Evolutionary conservation across 176 grass and related monocot genomes (phyloP).

Genomic region (Oryza glaberrima): DNA sequence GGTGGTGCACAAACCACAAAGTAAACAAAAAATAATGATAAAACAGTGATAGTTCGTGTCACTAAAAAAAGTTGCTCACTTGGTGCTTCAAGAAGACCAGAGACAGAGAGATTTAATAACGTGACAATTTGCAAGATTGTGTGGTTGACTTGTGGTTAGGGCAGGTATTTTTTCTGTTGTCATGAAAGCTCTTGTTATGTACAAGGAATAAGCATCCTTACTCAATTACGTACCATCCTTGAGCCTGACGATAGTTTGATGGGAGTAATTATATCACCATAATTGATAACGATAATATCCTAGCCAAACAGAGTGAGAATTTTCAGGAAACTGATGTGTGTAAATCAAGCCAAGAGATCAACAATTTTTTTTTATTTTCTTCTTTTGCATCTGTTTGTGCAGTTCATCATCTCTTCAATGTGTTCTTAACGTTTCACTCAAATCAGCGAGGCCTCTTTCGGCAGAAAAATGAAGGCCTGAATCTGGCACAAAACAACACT

Average conservation of each 20-base stretch:
- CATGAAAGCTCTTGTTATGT: background rate
- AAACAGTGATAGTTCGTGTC: background rate
- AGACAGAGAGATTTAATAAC: background rate
- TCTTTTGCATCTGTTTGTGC: background rate
- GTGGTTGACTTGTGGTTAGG: background rate
- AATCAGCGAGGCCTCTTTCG: no score
- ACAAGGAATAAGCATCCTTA: no score
- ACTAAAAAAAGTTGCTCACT: slow-evolving; percentile 4
- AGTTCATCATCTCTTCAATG: background rate
- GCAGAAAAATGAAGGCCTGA: background rate
- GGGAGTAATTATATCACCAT: background rate
- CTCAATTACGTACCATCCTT: no score
- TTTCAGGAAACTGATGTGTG: background rate
- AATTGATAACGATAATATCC: background rate
- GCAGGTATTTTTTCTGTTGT: background rate
- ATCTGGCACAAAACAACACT: background rate
- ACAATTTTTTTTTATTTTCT: no score
- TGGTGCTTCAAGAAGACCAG: background rate
- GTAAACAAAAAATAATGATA: background rate
- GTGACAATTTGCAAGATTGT: background rate
- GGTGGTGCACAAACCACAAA: background rate
- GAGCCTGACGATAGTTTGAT: no score
- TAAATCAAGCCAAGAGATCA: background rate
- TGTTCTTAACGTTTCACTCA: background rate
- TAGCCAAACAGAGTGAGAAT: background rate